Evolutionary conservation across 257 asterid genomes (phyloP), one percentile per base, ranked within the genome.

Genomic region (Agastache rugosa): DNA sequence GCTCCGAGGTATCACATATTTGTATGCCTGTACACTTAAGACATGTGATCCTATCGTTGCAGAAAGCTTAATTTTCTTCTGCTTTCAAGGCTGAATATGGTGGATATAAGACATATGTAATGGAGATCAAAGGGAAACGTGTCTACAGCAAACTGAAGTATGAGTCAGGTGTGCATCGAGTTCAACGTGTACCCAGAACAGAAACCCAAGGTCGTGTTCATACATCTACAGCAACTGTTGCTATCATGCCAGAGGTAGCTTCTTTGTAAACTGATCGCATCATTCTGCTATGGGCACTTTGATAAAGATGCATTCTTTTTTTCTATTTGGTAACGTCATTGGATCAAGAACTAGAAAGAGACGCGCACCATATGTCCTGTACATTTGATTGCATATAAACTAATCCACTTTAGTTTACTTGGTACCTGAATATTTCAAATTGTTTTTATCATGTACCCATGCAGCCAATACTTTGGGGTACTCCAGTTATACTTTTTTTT

Each of bases 171-270:
- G 99, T 95, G 63, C 99, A 95, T 80, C 95, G 99, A 73, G 99
- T 95, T 85, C 99, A 95, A 63, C 99, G 99, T 72, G 99, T 92
- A 69, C 99, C 99, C 45, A 92, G 83, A 83, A 95, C 99, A 69
- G 99, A 95, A 86, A 78, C 98, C 71, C 99, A 95, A 87, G 98
- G 99, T 48, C 98, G 98, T 80, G 91, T 95, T 65, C 99, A 95
- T 83, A 95, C 98, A 74, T 95, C 98, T 23, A 95, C 99, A 25
- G 98, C 98, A 48, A 92, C 99, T 59, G 93, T 95, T 78, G 99
- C 99, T 76, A 92, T 95, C 79, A 95, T 95, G 98, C 99, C 99
- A 20, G 97, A 95, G 97, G 99, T 95, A 75, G 69, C 1, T 25
- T 29, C 48, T 67, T 47, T 58, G 16, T 39, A 14, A 77, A 34